Base-by-base conservation (phyloP, 805 yeast species). In the Scheffersomyces stipitis region DNA sequence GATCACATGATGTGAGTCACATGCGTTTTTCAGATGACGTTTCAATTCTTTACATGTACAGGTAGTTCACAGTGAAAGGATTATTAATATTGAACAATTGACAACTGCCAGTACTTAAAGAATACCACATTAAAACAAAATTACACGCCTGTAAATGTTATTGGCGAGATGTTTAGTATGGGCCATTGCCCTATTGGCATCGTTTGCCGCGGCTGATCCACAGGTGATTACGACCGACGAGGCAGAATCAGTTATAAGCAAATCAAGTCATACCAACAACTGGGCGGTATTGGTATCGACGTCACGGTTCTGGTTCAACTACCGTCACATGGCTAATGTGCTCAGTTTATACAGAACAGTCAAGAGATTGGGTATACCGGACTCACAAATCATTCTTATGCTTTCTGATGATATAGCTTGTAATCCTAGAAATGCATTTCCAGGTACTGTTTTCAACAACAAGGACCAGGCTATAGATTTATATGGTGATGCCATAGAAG, bases 281-380 rank as follows among this genome's bases (percentile, higher is more conserved):
- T 78, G 82, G 83, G 91, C 99, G 0, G 98, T 93, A 4, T 66
- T 93, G 30, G 96, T 93, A 26, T 88, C 96, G 2, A 91, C 99
- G 1, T 89, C 97, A 9, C 70, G 98, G 41, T 93, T 93, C 65
- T 93, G 99, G 99, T 93, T 93, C 73, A 93, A 93, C 62, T 93
- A 93, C 58, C 75, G 99, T 58, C 99, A 93, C 61, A 87, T 91
- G 88, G 98, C 99, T 26, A 93, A 93, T 62, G 96, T 86, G 20
- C 69, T 93, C 48, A 84, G 96, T 56, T 81, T 93, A 78, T 93
- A 93, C 67, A 75, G 99, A 49, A 93, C 98, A 0, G 98, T 93
- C 26, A 93, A 91, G 62, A 73, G 99, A 50, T 65, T 93, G 35
- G 99, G 99, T 2, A 93, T 93, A 17, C 99, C 99, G 0, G 99